Conservation (phyloP, 805 yeast species). For the Priceomyces haplophilus region DNA sequence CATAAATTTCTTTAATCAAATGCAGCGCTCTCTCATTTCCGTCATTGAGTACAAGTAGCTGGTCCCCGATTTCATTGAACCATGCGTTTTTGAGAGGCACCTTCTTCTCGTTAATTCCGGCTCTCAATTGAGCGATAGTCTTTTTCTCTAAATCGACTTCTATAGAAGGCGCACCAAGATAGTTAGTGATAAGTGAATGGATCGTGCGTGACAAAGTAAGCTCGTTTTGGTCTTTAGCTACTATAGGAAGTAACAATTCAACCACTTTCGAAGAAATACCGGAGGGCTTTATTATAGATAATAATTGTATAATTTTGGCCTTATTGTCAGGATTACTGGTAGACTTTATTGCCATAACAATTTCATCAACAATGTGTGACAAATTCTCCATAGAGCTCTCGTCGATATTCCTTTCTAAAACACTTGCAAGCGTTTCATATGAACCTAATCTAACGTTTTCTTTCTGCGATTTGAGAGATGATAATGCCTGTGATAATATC, state of each 20-base stretch:
- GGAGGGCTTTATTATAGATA: constrained; percentile 31
- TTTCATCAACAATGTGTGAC: constrained; percentile 46
- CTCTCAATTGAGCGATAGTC: constrained; percentile 33
- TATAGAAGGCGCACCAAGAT: constrained; percentile 24
- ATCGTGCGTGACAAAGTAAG: constrained; percentile 49
- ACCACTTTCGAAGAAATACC: constrained; percentile 38
- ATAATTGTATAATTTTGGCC: constrained; percentile 43
- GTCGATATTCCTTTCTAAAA: constrained; percentile 15
- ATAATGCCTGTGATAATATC: constrained; percentile 23
- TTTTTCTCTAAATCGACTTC: constrained; percentile 15
- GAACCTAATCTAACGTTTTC: constrained; percentile 57
- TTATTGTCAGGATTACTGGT: constrained; percentile 65
- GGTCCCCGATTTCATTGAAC: constrained; percentile 51
- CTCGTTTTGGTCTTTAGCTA: constrained; percentile 77
- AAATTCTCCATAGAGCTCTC: constrained; percentile 17
- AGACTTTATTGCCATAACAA: constrained; percentile 55
- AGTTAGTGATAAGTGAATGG: constrained; percentile 47
- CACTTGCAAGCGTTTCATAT: constrained; percentile 22
- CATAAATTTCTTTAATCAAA: constrained; percentile 14
- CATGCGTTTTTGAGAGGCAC: constrained; percentile 62
- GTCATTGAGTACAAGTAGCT: constrained; percentile 15
- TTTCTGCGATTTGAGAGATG: constrained; percentile 63
- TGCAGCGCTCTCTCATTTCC: constrained; percentile 16
- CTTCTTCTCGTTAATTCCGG: constrained; percentile 68
- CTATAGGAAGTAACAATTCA: constrained; percentile 45